Conservation (phyloP, 1,139 yeast species). For the Lodderomyces oxycetoniae region DNA sequence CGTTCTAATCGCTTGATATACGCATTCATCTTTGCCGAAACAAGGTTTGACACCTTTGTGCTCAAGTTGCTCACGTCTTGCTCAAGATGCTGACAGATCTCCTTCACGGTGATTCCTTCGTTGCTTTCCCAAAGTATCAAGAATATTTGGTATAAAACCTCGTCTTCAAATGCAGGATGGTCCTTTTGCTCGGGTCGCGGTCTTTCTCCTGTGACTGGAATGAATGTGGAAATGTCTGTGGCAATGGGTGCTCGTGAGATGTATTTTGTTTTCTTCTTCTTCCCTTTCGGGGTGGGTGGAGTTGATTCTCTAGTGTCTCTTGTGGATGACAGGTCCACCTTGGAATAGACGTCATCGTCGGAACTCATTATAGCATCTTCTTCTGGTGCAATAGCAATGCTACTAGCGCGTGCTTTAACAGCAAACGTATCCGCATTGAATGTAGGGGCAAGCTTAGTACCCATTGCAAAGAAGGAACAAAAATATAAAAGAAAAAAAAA, state of each 20-base stretch:
- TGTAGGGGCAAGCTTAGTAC: no score
- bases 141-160: constrained; percentile 69
- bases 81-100: constrained; percentile 68
- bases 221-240: constrained; percentile 70
- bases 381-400: no score
- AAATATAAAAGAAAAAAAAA: no score
- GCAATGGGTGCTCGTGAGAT: constrained; percentile 50
- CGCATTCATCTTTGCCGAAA: constrained; percentile 76
- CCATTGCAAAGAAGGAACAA: no score
- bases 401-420: no score
- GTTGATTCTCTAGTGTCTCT: neutral
- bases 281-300: constrained; percentile 5
- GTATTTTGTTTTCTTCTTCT: constrained; percentile 32
- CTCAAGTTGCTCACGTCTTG: constrained; percentile 72
- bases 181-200: constrained; percentile 63
- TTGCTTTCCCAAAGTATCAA: constrained; percentile 65
- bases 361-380: no score
- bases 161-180: constrained; percentile 64
- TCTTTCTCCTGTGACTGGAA: constrained; percentile 77
- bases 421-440: no score
- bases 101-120: constrained; percentile 82
- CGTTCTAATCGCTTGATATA: constrained; percentile 78
- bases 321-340: neutral
- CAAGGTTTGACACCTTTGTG: constrained; percentile 76
- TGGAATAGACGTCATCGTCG: no score